Percentiles rank a stretch among this genome's conserved stretches.
phyloP scores from a whole-genome alignment of 495 filamentous ascomycete species.

The Talaromyces liani region DNA sequence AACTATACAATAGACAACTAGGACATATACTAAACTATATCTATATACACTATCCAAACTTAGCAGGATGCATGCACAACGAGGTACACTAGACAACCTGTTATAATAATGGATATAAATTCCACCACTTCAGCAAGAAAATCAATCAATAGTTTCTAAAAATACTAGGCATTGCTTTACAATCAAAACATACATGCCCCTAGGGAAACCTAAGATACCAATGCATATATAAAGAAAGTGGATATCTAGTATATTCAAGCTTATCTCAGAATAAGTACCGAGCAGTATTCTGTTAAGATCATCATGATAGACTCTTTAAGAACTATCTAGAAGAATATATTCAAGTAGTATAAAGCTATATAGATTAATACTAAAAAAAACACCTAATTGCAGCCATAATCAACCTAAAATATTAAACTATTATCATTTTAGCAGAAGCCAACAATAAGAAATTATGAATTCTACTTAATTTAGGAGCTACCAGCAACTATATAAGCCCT shows the following conservation, averaged over 20 bases:
- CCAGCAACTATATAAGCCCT: neutral
- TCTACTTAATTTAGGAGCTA: neutral
- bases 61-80: too few relatives aligned
- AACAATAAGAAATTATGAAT: neutral
- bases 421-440: neutral
- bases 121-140: neutral
- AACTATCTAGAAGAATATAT: neutral
- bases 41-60: neutral
- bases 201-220: neutral
- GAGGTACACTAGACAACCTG: neutral
- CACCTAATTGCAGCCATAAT: neutral
- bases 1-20: neutral
- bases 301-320: neutral
- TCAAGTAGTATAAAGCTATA: neutral
- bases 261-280: too few relatives aligned
- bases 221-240: neutral
- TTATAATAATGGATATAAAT: neutral
- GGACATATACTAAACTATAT: neutral
- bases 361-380: neutral
- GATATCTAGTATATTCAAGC: too few relatives aligned
- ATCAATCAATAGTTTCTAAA: neutral
- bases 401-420: neutral
- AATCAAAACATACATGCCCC: neutral
- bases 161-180: neutral
- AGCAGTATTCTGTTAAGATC: too few relatives aligned